Evolutionary conservation across 2,329 filamentous ascomycete species (phyloP), one percentile per base, ranked within the genome.

Genomic region (Whalleya microplaca): DNA sequence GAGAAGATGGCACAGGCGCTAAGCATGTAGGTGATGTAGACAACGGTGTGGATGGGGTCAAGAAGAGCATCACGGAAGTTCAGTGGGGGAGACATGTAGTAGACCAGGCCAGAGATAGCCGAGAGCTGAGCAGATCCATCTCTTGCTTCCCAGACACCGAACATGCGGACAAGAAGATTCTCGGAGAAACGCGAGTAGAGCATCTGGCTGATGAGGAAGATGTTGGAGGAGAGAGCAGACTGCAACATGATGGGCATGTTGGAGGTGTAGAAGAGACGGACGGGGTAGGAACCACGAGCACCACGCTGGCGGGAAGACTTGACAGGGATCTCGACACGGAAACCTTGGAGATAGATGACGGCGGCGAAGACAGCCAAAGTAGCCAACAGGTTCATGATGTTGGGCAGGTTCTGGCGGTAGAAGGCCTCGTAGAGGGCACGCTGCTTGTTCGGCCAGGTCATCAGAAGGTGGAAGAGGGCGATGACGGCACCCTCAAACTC

Each of bases 161-260:
- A 90, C 71, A 99, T 90, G 75, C 91, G 92, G 78, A 99, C 95
- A 57, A 99, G 87, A 62, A 99, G 89, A 84, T 99, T 99, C 81
- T 99, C 95, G 45, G 92, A 95, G 84, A 99, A 98, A 77, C 94
- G 93, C 62, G 91, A 96, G 87, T 96, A 98, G 66, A 99, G 87
- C 93, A 98, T 98, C 84, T 99, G 95, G 75, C 90, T 95, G 81
- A 99, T 92, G 64, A 99, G 83, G 88, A 99, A 99, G 79, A 99
- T 87, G 84, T 99, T 99, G 84, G 94, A 97, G 66, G 92, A 96
- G 67, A 99, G 87, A 68, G 95, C 95, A 46, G 94, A 98, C 83
- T 99, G 96, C 76, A 99, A 85, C 95, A 99, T 99, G 80, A 99
- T 99, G 74, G 95, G 95, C 96, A 99, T 99, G 89, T 99, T 99